Conservation (phyloP, 306 rosid species). For the Adenanthera pavonina region DNA sequence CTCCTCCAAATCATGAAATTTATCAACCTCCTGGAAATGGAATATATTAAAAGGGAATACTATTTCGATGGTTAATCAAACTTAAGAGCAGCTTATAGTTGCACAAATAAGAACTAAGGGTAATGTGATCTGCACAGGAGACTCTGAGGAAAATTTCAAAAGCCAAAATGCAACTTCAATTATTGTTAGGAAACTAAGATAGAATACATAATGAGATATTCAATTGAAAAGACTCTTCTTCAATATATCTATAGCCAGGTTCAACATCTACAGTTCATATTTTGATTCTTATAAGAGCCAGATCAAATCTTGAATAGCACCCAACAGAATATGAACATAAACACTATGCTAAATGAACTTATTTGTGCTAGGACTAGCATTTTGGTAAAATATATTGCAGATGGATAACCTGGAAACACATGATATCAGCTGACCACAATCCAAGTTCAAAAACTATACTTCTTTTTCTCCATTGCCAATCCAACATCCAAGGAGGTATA, state of each 20-base stretch:
- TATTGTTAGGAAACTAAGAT: background rate
- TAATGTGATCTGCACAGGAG: background rate
- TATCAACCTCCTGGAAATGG: conserved; percentile 87
- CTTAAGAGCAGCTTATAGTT: conserved; percentile 1
- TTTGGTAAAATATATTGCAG: conserved; percentile 28
- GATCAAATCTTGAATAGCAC: conserved; percentile 30
- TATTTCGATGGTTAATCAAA: conserved; percentile 26
- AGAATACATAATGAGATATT: background rate
- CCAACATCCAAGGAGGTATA: conserved; percentile 69
- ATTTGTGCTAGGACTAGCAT: conserved; percentile 27
- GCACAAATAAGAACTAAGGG: conserved; percentile 12
- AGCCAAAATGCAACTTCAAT: background rate
- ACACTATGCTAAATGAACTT: conserved; percentile 8
- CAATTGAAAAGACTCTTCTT: conserved; percentile 24
- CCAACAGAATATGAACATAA: conserved; percentile 21
- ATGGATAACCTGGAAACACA: conserved; percentile 88
- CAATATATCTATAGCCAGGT: conserved; percentile 13
- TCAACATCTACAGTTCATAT: conserved; percentile 19
- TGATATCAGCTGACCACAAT: conserved; percentile 85
- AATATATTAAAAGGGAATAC: conserved; percentile 29
- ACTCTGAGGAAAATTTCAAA: background rate
- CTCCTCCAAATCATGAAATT: conserved; percentile 74
- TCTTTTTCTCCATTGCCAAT: conserved; percentile 86
- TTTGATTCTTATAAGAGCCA: conserved; percentile 23
- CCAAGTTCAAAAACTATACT: conserved; percentile 76